Base-by-base conservation (phyloP, 2,329 filamentous ascomycete genomes). In the Dendryphion nanum region DNA sequence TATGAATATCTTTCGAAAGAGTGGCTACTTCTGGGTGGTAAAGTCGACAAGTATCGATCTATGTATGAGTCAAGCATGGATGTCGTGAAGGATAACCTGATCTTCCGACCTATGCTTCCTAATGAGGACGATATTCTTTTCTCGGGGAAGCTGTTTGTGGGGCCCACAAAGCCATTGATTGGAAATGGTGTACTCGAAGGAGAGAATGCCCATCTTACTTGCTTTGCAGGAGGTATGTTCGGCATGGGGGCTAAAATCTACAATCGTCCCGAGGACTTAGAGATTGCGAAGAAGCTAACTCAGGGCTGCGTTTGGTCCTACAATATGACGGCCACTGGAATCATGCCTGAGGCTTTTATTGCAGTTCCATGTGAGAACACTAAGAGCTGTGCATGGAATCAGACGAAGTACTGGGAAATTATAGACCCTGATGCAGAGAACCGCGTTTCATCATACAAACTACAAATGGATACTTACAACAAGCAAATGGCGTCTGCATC, bases 181-280 rank as follows among this genome's bases (percentile, higher is more conserved):
- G 15, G 30, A 13, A 45, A 50, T 10, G 33, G 48, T 47, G 14
- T 40, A 2, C 52, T 71, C 1, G 51, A 64, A 30, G 50, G 59
- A 1, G 65, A 71, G 26, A 64, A 70, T 8, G 78, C 83, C 41
- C 85, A 89, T 56, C 69, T 87, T 2, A 75, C 77, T 3, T 89
- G 85, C 62, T 89, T 86, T 55, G 71, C 78, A 3, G 85, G 85
- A 5, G 85, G 83, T 7, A 82, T 85, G 71, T 82, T 86, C 31
- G 84, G 73, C 1, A 73, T 89, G 23, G 82, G 78, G 1, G 80
- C 83, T 1, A 78, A 75, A 42, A 68, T 88, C 18, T 78, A 86
- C 45, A 53, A 71, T 31, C 70, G 67, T 1, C 68, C 70, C 0
- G 69, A 75, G 4, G 77, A 84, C 26, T 59, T 85, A 6, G 66